phyloP scores from a whole-genome alignment of 495 filamentous ascomycete genomes.

The Penicillium desertorum region DNA sequence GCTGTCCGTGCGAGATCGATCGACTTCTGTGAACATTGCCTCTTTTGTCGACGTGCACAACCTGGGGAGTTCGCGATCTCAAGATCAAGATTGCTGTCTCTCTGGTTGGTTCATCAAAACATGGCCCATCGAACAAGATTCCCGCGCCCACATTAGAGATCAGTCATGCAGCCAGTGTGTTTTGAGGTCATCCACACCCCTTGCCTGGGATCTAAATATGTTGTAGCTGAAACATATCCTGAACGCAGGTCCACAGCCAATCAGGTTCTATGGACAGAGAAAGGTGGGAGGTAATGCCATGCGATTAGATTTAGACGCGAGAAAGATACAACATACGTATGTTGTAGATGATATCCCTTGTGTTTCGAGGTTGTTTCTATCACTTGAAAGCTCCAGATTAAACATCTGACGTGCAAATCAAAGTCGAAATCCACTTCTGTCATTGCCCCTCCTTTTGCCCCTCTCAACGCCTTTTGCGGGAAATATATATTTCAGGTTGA shows the following conservation, averaged over 20 bases:
- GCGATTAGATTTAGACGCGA: background rate
- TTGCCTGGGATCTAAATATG: slow-evolving; percentile 18
- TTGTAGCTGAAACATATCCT: slow-evolving; percentile 24
- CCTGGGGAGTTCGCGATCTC: slow-evolving; percentile 2
- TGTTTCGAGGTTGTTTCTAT: slow-evolving; percentile 2
- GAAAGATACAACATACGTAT: background rate
- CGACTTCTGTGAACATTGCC: background rate
- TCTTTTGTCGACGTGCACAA: slow-evolving; percentile 5
- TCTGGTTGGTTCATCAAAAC: slow-evolving; percentile 24
- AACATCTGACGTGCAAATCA: slow-evolving; percentile 1
- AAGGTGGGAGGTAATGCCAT: slow-evolving; percentile 1
- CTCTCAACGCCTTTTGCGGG: background rate
- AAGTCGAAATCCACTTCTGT: background rate
- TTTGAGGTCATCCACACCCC: slow-evolving; percentile 13
- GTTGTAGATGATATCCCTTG: background rate
- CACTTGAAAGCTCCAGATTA: background rate
- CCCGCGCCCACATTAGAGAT: slow-evolving; percentile 1
- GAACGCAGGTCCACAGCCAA: slow-evolving; percentile 14
- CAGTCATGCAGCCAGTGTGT: slow-evolving; percentile 3
- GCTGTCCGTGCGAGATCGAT: slow-evolving; percentile 3
- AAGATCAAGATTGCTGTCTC: background rate
- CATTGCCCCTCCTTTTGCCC: slow-evolving; percentile 6
- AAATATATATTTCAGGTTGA: background rate
- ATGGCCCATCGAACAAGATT: slow-evolving; percentile 22
- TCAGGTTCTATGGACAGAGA: background rate